phyloP scores from a whole-genome alignment of 176 grass and related monocot genomes.

The Cymbopogon citratus region DNA sequence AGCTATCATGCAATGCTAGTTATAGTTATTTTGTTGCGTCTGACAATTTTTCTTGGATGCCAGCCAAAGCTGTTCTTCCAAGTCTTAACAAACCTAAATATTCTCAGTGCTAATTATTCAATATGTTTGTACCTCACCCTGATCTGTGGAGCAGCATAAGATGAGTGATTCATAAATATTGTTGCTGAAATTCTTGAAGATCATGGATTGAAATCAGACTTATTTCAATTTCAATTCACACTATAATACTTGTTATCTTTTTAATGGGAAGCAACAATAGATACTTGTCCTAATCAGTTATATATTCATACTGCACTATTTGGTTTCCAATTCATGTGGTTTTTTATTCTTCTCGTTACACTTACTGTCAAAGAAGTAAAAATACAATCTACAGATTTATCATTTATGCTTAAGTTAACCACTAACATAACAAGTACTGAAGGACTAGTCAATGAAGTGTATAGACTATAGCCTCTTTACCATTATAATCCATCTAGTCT shows the following conservation, averaged over 20 bases:
- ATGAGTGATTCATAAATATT: neutral
- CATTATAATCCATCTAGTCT: neutral
- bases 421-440: neutral
- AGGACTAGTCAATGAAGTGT: neutral
- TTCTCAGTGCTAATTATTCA: neutral
- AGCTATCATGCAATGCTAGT: neutral
- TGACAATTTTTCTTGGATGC: neutral
- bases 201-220: neutral
- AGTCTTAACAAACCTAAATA: neutral
- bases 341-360: neutral
- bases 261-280: neutral
- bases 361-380: neutral
- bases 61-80: neutral
- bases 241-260: neutral
- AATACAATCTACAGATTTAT: neutral
- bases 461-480: neutral
- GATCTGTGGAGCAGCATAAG: neutral
- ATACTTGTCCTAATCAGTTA: neutral
- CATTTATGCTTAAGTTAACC: neutral
- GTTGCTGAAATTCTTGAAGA: neutral
- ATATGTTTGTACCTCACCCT: neutral
- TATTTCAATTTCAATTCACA: neutral
- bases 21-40: neutral
- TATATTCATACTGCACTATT: neutral
- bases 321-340: neutral